phyloP scores from a whole-genome alignment of 164 flowering plant genomes.

The Cinnamomum chago region DNA sequence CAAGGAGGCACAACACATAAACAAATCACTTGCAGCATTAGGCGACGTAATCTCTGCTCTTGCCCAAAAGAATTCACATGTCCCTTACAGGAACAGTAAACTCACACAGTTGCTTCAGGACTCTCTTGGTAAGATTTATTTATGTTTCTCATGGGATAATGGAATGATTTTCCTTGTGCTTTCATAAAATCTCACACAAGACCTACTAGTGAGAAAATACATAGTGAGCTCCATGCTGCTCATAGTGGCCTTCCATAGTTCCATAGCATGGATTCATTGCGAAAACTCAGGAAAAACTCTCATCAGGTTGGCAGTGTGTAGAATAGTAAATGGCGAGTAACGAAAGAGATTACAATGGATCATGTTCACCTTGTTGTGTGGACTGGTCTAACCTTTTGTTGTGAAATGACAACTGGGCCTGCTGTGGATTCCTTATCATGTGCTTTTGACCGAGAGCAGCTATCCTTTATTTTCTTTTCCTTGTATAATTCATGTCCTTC shows the following conservation, averaged over 20 bases:
- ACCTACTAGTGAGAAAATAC: not conserved
- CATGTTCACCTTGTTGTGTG: not conserved
- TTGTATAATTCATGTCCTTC: not conserved
- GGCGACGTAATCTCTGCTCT: slow-evolving; percentile 83
- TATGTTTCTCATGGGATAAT: not conserved
- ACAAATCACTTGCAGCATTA: slow-evolving; percentile 75
- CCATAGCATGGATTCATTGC: not conserved
- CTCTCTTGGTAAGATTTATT: slow-evolving; percentile 58
- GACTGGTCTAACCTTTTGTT: not conserved
- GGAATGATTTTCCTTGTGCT: not conserved
- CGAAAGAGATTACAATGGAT: not conserved
- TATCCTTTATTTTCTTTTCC: not conserved
- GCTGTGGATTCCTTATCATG: not conserved
- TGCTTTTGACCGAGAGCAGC: not conserved
- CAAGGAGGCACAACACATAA: slow-evolving; percentile 78
- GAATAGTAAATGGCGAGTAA: too few species aligned
- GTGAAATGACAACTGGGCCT: not conserved
- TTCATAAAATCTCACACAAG: not conserved
- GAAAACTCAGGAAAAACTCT: too few species aligned
- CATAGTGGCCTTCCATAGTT: not conserved
- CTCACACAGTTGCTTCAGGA: slow-evolving; percentile 87
- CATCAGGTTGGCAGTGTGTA: not conserved
- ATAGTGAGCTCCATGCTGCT: too few species aligned
- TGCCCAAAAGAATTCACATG: slow-evolving; percentile 61
- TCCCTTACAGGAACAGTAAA: slow-evolving; percentile 79